Base-by-base conservation (phyloP, 2,329 filamentous ascomycete species). In the Aspergillus intermedius region DNA sequence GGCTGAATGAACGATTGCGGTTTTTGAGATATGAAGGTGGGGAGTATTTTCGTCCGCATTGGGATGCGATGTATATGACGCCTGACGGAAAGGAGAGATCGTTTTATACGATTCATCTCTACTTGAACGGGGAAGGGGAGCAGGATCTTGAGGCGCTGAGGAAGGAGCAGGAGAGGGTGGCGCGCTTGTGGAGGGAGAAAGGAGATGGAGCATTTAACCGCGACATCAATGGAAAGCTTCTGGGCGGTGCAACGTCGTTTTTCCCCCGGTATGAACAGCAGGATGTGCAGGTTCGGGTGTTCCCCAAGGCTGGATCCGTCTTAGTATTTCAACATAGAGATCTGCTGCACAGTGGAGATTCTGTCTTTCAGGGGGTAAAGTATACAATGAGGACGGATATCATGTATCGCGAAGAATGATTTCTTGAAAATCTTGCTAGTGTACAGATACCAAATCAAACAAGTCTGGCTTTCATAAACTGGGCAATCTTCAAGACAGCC, bases 11-110 rank as follows among this genome's bases (percentile, higher is more conserved):
- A 62, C 72, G 87, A 32, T 77, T 91, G 77, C 74, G 88, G 23
- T 91, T 91, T 58, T 69, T 94, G 45, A 84, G 80, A 60, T 93
- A 93, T 63, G 75, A 76, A 0, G 69, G 75, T 0, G 87, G 86
- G 0, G 82, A 90, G 58, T 91, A 84, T 62, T 93, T 94, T 59
- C 78, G 76, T 51, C 75, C 83, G 3, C 87, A 91, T 61, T 83
- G 78, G 55, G 87, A 91, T 60, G 82, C 79, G 0, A 58, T 71
- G 0, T 91, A 86, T 56, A 71, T 71, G 44, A 83, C 80, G 13
- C 74, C 76, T 0, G 77, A 81, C 46, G 68, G 72, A 6, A 70
- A 64, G 17, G 73, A 80, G 61, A 61, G 66, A 10, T 77, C 76
- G 1, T 75, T 74, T 45, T 79, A 75, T 53, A 82, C 79, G 0